Evolutionary conservation across 176 grass and related monocot species (phyloP).

Genomic region (Eragrostis nindensis): DNA sequence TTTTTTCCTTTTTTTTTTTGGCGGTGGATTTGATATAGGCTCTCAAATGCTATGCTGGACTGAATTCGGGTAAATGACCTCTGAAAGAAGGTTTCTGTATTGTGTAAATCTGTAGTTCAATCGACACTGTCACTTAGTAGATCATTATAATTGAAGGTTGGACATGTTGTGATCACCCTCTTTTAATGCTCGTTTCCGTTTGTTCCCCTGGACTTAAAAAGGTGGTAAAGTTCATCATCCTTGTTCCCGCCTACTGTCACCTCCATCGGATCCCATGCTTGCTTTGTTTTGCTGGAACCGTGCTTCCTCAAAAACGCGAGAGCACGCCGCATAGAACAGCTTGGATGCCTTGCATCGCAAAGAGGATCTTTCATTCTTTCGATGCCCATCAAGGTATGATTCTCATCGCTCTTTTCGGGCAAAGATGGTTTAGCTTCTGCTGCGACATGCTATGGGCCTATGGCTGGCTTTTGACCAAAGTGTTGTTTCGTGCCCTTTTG

Average conservation of each 20-base stretch:
- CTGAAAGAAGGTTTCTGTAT: background rate
- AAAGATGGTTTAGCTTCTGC: conserved; percentile 41
- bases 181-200: too few species aligned
- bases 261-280: background rate
- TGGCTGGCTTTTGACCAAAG: conserved; percentile 55
- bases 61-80: background rate
- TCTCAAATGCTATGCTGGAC: background rate
- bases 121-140: background rate
- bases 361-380: conserved; percentile 45
- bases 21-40: too few species aligned
- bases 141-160: background rate
- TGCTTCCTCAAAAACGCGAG: conserved; percentile 4
- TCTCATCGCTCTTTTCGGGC: conserved; percentile 16
- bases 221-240: background rate
- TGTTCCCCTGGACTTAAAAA: background rate
- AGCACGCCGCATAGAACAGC: conserved; percentile 1
- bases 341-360: conserved; percentile 37
- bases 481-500: background rate
- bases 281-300: background rate
- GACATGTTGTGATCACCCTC: too few species aligned
- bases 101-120: background rate
- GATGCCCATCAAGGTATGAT: conserved; percentile 33
- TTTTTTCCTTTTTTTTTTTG: too few species aligned
- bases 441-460: background rate
- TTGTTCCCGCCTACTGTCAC: background rate